phyloP scores from a whole-genome alignment of 2,329 filamentous ascomycete genomes.

The Stachybotrys echinatus region DNA sequence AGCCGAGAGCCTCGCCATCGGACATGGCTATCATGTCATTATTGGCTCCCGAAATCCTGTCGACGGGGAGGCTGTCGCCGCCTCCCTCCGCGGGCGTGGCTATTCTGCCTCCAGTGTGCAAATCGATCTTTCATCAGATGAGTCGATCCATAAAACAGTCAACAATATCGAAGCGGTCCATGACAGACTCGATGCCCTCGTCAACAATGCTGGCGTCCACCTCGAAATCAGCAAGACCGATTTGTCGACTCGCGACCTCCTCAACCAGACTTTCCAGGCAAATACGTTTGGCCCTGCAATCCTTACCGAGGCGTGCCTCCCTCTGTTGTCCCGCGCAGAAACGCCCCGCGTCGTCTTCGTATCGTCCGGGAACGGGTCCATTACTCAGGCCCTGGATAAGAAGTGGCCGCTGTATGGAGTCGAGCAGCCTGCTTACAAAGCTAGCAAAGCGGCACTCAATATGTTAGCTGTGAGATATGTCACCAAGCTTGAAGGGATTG shows the following conservation, averaged over 20 bases:
- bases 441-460: constrained; percentile 37
- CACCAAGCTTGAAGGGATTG: constrained; percentile 19
- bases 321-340: constrained; percentile 20
- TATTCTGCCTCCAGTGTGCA: constrained; percentile 16
- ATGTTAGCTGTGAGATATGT: constrained; percentile 30
- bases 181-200: constrained; percentile 26
- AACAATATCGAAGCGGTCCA: constrained; percentile 11
- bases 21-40: constrained; percentile 24
- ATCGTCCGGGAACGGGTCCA: constrained; percentile 26
- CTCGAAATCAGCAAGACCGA: constrained; percentile 13
- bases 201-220: constrained; percentile 29
- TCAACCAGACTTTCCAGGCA: constrained; percentile 28
- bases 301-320: constrained; percentile 19
- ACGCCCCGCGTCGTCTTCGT: constrained; percentile 32
- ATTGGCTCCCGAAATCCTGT: constrained; percentile 23
- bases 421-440: constrained; percentile 28
- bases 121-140: constrained; percentile 19
- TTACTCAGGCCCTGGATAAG: constrained; percentile 20
- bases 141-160: constrained; percentile 19
- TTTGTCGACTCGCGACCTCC: constrained; percentile 23
- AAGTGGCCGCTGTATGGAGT: constrained; percentile 15
- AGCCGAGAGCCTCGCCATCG: constrained; percentile 14
- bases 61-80: constrained; percentile 15
- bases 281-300: constrained; percentile 28
- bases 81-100: constrained; percentile 14